Evolutionary conservation across 2,329 filamentous ascomycete genomes (phyloP), one percentile per base, ranked within the genome.

Genomic region (Monilinia laxa): DNA sequence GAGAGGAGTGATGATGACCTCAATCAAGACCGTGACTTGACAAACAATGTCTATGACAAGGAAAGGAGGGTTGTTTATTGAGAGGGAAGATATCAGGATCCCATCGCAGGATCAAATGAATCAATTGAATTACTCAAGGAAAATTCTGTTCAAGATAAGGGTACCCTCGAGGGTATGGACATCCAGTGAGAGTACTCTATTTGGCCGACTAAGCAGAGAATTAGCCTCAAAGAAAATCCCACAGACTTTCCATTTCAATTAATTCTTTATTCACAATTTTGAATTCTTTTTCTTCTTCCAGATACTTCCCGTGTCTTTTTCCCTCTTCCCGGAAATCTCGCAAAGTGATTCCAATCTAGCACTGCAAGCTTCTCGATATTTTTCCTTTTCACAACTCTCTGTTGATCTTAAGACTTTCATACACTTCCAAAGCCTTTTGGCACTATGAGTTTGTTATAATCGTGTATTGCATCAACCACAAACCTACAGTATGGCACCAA

Each of bases 141-240:
- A 49, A 59, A 59, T 12, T 59, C 57, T 49, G 42, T 35, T 4
- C n/a, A 20, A 23, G 25, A 42, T 59, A 59, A 59, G 25, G 57
- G 31, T 35, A 49, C 57, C 57, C 57, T 59, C 57, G 42, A 54
- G 52, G 52, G 52, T 35, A 54, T 54, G 16, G 20, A 35, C 3
- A 12, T 54, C 52, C 52, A 35, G 28, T n/a, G 28, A 35, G 25
- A 35, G 28, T 20, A 20, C 20, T 59, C 12, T 12, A 59, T 42
- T 49, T 35, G 14, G 11, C 11, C 25, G 42, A 49, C 42, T 59
- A 59, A 49, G 28, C 57, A 59, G 42, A 16, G 45, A 4, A 7
- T 23, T 49, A 59, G 42, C 25, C 28, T 9, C 20, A 49, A 49
- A 16, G 49, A 35, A n/a, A 23, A 35, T 49, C 57, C 25, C 57